These are phyloP conservation scores for Blastobotrys serpentis DNA, from an alignment of 1,139 yeast species.

Conservation along the genomic window DNA sequence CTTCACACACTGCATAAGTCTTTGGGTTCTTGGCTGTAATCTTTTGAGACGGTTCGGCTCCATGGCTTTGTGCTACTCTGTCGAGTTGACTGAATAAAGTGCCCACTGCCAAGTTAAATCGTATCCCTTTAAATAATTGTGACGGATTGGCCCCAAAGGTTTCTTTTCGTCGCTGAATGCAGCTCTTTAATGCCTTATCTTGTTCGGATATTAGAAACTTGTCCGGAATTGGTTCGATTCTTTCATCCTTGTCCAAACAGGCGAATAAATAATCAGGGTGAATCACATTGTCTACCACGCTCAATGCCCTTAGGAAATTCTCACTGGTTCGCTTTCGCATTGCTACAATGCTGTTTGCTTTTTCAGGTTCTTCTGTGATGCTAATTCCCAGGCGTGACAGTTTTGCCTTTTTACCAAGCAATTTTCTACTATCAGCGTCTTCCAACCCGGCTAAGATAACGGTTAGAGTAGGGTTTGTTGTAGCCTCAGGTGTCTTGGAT, in stretches of 20 bases:
- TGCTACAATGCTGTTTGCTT: slow-evolving; percentile 50
- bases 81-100: slow-evolving; percentile 61
- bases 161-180: slow-evolving; percentile 35
- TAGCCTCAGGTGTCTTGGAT: not conserved
- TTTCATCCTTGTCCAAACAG: slow-evolving; percentile 22
- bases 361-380: slow-evolving; percentile 33
- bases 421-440: not conserved
- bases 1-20: slow-evolving; percentile 13
- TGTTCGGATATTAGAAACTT: slow-evolving; percentile 31
- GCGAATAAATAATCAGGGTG: slow-evolving; percentile 35
- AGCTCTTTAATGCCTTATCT: slow-evolving; percentile 21
- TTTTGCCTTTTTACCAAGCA: slow-evolving; percentile 7
- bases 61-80: slow-evolving; percentile 65
- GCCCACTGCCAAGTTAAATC: slow-evolving; percentile 57
- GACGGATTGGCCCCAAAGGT: slow-evolving; percentile 37
- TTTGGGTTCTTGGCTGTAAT: slow-evolving; percentile 18
- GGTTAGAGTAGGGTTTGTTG: not conserved
- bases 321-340: slow-evolving; percentile 82
- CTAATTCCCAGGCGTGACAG: slow-evolving; percentile 33
- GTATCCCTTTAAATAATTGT: slow-evolving; percentile 45
- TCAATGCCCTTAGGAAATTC: slow-evolving; percentile 61
- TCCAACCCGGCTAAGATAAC: slow-evolving; percentile 14
- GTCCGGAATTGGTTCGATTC: slow-evolving; percentile 23
- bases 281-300: slow-evolving; percentile 43
- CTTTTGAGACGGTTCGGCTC: slow-evolving; percentile 40